These are phyloP conservation scores for Bipolaris oryzae DNA, from an alignment of 2,329 filamentous ascomycete species.

Conservation along the genomic window DNA sequence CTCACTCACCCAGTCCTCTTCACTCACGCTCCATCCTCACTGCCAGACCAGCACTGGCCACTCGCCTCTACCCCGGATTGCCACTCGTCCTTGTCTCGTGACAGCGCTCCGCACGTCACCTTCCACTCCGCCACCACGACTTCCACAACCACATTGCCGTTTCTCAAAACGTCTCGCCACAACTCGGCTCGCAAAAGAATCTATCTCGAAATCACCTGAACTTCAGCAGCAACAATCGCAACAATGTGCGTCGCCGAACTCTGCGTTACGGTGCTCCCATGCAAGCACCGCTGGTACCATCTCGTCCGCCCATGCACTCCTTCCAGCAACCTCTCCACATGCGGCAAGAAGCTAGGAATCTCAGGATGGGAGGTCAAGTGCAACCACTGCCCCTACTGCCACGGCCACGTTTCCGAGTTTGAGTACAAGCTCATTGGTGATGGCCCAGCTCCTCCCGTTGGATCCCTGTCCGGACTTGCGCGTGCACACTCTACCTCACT, in stretches of 20 bases:
- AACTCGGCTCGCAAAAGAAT: conserved; percentile 27
- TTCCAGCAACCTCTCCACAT: conserved; percentile 55
- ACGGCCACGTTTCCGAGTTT: conserved; percentile 47
- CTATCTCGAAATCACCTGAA: conserved; percentile 38
- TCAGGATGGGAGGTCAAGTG: conserved; percentile 58
- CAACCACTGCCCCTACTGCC: conserved; percentile 57
- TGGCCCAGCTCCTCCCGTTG: conserved; percentile 47
- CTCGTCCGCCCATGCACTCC: conserved; percentile 53
- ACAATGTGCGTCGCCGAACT: conserved; percentile 59
- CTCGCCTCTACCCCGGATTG: conserved; percentile 26
- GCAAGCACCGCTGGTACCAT: conserved; percentile 58
- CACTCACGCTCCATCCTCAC: conserved; percentile 13
- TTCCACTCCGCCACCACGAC: conserved; percentile 15
- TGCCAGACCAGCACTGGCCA: conserved; percentile 25
- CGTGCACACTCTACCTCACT: conserved; percentile 49
- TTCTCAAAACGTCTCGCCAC: conserved; percentile 25
- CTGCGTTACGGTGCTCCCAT: conserved; percentile 55
- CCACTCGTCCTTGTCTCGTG: conserved; percentile 30
- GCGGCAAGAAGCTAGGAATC: conserved; percentile 52
- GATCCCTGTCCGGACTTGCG: conserved; percentile 47
- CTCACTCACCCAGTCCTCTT: conserved; percentile 2
- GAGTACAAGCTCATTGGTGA: conserved; percentile 55
- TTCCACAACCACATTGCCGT: conserved; percentile 32
- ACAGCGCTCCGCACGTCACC: conserved; percentile 14
- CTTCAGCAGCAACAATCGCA: conserved; percentile 8